Evolutionary conservation across 1,139 yeast species (phyloP).

Genomic region (Pneumocystis wakefieldiae): DNA sequence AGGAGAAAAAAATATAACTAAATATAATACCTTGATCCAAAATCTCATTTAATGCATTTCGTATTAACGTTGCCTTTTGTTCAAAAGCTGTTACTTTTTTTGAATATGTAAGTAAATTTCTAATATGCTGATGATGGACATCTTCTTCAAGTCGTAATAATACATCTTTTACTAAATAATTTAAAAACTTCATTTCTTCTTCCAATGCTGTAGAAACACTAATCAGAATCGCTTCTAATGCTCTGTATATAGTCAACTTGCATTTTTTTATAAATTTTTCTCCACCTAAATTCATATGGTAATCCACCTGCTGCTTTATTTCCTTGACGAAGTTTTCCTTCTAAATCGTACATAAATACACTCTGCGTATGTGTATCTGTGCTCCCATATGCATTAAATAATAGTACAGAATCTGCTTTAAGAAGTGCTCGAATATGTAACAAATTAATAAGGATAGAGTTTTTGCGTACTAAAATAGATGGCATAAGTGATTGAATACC

Average conservation of each 20-base stretch:
- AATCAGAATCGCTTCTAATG: slow-evolving; percentile 73
- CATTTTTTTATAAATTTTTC: not conserved
- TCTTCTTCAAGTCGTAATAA: slow-evolving; percentile 70
- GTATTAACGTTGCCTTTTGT: slow-evolving; percentile 68
- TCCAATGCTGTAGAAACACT: slow-evolving; percentile 73
- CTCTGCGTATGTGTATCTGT: slow-evolving; percentile 53
- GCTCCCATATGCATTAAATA: slow-evolving; percentile 59
- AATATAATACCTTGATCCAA: slow-evolving; percentile 38
- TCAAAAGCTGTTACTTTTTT: slow-evolving; percentile 67
- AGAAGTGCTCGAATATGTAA: slow-evolving; percentile 78
- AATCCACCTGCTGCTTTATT: slow-evolving; percentile 25
- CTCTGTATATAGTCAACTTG: slow-evolving; percentile 22
- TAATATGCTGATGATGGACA: slow-evolving; percentile 68
- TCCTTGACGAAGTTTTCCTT: slow-evolving; percentile 50
- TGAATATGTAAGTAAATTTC: slow-evolving; percentile 64
- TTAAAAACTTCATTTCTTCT: slow-evolving; percentile 67
- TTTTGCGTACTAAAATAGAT: slow-evolving; percentile 60
- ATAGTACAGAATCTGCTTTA: slow-evolving; percentile 62
- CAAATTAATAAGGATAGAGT: slow-evolving; percentile 64
- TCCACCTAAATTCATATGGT: slow-evolving; percentile 54
- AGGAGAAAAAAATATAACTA: slow-evolving; percentile 35
- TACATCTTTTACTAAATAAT: slow-evolving; percentile 59
- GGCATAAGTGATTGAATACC: slow-evolving; percentile 84
- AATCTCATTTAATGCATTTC: slow-evolving; percentile 75
- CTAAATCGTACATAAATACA: slow-evolving; percentile 72